These are phyloP conservation scores for Litsea cubeba DNA, from an alignment of 164 flowering plant species.

Conservation along the genomic window DNA sequence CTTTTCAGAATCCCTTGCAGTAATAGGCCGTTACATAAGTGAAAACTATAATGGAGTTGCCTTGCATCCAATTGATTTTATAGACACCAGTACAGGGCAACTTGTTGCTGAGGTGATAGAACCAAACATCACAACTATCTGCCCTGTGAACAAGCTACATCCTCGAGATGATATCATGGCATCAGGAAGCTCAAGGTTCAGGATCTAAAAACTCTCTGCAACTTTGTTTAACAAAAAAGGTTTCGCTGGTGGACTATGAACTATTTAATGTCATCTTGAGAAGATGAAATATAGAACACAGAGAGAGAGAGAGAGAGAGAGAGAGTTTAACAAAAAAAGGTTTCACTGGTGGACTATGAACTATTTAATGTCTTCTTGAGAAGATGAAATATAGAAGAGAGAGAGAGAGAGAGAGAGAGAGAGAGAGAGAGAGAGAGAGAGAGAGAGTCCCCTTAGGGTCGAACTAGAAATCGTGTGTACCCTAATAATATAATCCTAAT, in stretches of 20 bases:
- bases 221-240: background rate
- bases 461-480: too few species aligned
- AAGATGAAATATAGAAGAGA: too few species aligned
- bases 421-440: too few species aligned
- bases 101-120: conserved; percentile 91
- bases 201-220: background rate
- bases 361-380: too few species aligned
- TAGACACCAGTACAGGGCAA: conserved; percentile 74
- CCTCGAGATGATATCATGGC: conserved; percentile 90
- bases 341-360: too few species aligned
- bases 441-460: too few species aligned
- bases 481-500: too few species aligned
- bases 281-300: too few species aligned
- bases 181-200: conserved; percentile 89
- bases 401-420: too few species aligned
- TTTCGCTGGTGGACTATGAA: background rate
- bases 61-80: conserved; percentile 92
- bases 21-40: conserved; percentile 93
- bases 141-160: conserved; percentile 93
- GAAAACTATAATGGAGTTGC: conserved; percentile 88
- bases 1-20: conserved; percentile 80
- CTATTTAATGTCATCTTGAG: too few species aligned
- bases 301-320: too few species aligned
- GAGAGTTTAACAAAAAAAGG: too few species aligned
- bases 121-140: conserved; percentile 81